Conservation (phyloP, 805 yeast species). For the Candida easanensis region DNA sequence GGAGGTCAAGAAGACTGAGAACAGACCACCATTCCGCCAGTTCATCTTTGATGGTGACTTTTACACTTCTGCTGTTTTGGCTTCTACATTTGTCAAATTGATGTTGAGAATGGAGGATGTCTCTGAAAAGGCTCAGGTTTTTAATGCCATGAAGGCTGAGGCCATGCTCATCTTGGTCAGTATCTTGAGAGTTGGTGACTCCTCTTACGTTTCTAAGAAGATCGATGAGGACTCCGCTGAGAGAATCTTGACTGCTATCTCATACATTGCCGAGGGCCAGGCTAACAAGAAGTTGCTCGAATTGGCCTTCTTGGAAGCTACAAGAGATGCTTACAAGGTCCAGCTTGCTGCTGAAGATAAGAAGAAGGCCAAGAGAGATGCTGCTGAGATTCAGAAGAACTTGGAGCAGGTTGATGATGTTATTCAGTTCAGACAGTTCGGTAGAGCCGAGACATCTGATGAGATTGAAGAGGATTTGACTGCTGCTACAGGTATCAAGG, state of each 20-base stretch:
- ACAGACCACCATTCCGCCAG: constrained; percentile 75
- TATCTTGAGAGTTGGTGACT: constrained; percentile 82
- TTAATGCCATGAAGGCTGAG: constrained; percentile 90
- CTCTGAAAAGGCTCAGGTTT: constrained; percentile 49
- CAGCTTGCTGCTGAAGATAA: constrained; percentile 63
- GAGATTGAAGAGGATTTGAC: constrained; percentile 57
- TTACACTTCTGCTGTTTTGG: constrained; percentile 83
- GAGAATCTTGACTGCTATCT: constrained; percentile 84
- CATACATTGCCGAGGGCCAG: constrained; percentile 68
- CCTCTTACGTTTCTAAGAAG: constrained; percentile 61
- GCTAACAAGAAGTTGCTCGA: constrained; percentile 43
- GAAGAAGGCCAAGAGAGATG: constrained; percentile 53
- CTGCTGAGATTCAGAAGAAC: constrained; percentile 54
- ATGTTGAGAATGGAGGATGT: constrained; percentile 69
- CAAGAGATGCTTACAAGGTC: constrained; percentile 76
- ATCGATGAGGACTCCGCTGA: constrained; percentile 98
- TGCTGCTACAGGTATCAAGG: constrained; percentile 49
- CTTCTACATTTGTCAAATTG: constrained; percentile 85
- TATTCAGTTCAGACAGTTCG: constrained; percentile 75
- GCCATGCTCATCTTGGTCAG: constrained; percentile 92
- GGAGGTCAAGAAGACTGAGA: constrained; percentile 32
- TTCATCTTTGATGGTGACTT: constrained; percentile 84
- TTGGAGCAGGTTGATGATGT: constrained; percentile 80
- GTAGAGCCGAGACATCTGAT: constrained; percentile 43
- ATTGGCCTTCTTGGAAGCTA: constrained; percentile 79